These are phyloP conservation scores for Ophiostoma ips DNA, from an alignment of 2,329 filamentous ascomycete species.

Conservation along the genomic window DNA sequence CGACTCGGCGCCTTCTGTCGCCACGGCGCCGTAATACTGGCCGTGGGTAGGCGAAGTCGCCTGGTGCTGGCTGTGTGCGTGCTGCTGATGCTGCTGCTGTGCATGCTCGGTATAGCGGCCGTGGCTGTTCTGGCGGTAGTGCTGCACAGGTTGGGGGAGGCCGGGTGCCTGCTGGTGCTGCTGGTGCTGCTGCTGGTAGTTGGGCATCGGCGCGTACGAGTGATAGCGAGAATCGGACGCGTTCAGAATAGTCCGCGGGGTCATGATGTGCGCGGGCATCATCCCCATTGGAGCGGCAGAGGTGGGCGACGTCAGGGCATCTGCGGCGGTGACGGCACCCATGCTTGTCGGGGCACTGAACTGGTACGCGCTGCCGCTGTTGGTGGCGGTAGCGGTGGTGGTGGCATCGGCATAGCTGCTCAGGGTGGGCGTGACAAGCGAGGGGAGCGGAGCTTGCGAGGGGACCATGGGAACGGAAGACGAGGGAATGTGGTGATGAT, in stretches of 20 bases:
- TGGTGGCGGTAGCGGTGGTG: background rate
- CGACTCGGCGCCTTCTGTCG: too few species aligned
- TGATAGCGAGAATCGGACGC: background rate
- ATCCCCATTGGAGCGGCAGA: background rate
- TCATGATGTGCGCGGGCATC: background rate
- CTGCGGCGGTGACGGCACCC: background rate
- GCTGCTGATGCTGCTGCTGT: background rate
- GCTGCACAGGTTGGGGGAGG: background rate
- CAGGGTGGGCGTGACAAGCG: background rate
- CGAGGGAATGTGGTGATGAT: background rate
- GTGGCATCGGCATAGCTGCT: background rate
- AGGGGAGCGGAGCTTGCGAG: background rate
- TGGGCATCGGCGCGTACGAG: background rate
- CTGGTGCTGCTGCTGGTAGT: background rate
- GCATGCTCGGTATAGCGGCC: background rate
- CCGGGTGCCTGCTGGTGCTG: too few species aligned
- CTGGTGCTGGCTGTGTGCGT: background rate
- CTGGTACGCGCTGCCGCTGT: background rate
- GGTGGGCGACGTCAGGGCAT: background rate
- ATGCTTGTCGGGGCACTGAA: background rate
- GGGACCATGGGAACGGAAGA: background rate
- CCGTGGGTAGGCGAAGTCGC: background rate
- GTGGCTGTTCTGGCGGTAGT: background rate
- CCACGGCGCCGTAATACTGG: too few species aligned
- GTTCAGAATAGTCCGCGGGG: background rate